Conservation (phyloP, 1,284 basidiomycete genomes). For the Sphagnurus paluster region DNA sequence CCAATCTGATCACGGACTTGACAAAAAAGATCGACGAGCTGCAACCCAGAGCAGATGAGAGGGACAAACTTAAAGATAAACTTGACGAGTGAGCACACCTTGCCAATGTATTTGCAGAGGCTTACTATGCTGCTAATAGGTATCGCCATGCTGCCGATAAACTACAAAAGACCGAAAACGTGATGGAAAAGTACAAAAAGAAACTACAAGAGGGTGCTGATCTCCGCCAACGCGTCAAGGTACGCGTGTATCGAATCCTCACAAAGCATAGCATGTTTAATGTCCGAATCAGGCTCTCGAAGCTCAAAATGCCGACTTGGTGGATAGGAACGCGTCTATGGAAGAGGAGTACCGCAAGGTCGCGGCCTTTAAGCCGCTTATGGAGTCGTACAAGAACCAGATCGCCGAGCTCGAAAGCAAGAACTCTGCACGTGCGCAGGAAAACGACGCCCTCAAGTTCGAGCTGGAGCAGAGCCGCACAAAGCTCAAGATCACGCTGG, state of each 20-base stretch:
- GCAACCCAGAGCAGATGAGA: conserved; percentile 76
- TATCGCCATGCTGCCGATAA: conserved; percentile 90
- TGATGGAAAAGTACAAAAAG: conserved; percentile 99
- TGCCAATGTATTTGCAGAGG: neutral
- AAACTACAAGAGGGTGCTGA: conserved; percentile 95
- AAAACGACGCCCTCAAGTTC: conserved; percentile 71
- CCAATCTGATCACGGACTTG: conserved; percentile 65
- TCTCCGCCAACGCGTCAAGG: conserved; percentile 84
- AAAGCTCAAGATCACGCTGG: conserved; percentile 66
- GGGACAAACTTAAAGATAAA: conserved; percentile 84
- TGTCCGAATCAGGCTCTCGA: conserved; percentile 66
- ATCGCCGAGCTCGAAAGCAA: conserved; percentile 82
- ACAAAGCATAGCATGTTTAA: conserved; percentile 1
- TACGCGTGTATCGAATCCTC: conserved; percentile 25
- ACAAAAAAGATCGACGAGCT: conserved; percentile 83
- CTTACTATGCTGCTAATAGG: conserved; percentile 37
- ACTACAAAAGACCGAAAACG: conserved; percentile 92
- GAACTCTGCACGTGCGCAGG: conserved; percentile 60
- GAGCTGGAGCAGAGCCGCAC: conserved; percentile 76
- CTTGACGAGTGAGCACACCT: conserved; percentile 78
- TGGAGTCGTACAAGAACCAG: conserved; percentile 92
- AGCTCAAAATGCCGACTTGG: conserved; percentile 88
- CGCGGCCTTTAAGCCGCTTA: conserved; percentile 82
- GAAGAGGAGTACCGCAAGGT: conserved; percentile 92
- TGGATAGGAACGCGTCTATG: conserved; percentile 87